A percentile compares a stretch with the other conserved stretches of the same genome.
These are phyloP conservation scores for Salicornia ramosissima DNA, from an alignment of 148 eudicot species.

Conservation along the genomic window DNA sequence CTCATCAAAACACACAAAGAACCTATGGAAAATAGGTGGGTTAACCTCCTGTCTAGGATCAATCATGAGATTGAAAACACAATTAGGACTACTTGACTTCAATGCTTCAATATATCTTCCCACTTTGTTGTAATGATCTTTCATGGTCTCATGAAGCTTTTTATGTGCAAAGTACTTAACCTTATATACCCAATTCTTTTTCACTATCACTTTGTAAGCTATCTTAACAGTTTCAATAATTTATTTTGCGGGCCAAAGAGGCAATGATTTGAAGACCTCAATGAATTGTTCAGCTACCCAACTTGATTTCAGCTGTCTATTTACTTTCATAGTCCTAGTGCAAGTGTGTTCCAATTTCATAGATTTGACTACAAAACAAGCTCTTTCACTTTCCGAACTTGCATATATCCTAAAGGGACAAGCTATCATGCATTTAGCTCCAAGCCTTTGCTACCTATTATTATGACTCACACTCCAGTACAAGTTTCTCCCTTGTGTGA, in stretches of 20 bases:
- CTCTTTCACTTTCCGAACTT: neutral
- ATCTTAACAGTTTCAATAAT: too few species aligned
- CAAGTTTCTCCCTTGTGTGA: too few species aligned
- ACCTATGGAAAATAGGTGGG: neutral
- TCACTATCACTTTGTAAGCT: too few species aligned
- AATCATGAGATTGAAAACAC: too few species aligned
- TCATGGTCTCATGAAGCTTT: neutral
- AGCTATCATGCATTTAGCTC: too few species aligned
- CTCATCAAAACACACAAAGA: neutral
- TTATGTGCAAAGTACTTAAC: neutral
- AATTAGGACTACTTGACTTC: too few species aligned
- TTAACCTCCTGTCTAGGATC: too few species aligned
- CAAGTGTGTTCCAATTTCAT: neutral
- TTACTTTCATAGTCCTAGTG: neutral
- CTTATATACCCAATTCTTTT: too few species aligned
- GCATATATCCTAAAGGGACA: neutral
- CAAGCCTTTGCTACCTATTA: too few species aligned
- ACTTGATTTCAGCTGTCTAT: neutral
- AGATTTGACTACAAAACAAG: neutral
- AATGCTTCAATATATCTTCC: neutral
- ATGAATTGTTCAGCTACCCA: neutral
- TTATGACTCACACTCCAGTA: too few species aligned
- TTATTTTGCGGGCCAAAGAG: conserved; percentile 10
- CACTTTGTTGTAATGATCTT: neutral
- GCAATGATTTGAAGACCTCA: neutral